Conservation (phyloP, 202 grass and related monocot species). For the Sporobolus alterniflorus region DNA sequence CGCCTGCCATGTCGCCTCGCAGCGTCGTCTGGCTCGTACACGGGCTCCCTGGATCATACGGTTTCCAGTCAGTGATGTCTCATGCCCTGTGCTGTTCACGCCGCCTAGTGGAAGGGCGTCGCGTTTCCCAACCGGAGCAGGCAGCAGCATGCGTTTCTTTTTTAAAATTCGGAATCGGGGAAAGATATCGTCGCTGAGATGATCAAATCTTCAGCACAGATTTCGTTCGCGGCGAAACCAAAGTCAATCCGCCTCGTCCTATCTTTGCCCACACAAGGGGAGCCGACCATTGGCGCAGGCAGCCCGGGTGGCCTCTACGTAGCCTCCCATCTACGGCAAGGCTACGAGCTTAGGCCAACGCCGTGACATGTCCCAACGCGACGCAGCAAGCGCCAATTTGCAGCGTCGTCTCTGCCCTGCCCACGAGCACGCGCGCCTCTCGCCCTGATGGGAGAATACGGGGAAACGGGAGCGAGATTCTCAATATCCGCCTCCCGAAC, state of each 20-base stretch:
- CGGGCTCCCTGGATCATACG: slow-evolving; percentile 44
- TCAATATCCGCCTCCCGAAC: slow-evolving; percentile 45
- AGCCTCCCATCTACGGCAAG: background rate
- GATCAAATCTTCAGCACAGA: slow-evolving; percentile 36
- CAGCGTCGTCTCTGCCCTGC: slow-evolving; percentile 3
- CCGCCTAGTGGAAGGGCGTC: slow-evolving; percentile 15
- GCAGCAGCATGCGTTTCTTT: background rate
- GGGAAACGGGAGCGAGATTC: slow-evolving; percentile 55
- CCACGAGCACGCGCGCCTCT: background rate
- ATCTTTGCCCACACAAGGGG: background rate
- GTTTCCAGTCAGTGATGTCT: background rate
- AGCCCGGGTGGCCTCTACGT: background rate
- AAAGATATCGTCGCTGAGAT: background rate
- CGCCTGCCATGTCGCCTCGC: background rate
- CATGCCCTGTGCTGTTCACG: slow-evolving; percentile 16
- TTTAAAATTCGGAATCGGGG: slow-evolving; percentile 4
- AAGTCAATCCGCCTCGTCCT: slow-evolving; percentile 41
- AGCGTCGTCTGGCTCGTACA: slow-evolving; percentile 8
- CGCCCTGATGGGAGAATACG: slow-evolving; percentile 8
- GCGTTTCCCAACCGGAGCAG: slow-evolving; percentile 30
- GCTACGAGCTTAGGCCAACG: background rate
- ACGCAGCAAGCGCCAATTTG: slow-evolving; percentile 47
- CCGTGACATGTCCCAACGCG: slow-evolving; percentile 43
- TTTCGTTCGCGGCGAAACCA: slow-evolving; percentile 10
- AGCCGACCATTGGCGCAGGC: slow-evolving; percentile 30